These are phyloP conservation scores for Excoecaria cochinchinensis DNA, from an alignment of 345 rosid species.

Conservation along the genomic window DNA sequence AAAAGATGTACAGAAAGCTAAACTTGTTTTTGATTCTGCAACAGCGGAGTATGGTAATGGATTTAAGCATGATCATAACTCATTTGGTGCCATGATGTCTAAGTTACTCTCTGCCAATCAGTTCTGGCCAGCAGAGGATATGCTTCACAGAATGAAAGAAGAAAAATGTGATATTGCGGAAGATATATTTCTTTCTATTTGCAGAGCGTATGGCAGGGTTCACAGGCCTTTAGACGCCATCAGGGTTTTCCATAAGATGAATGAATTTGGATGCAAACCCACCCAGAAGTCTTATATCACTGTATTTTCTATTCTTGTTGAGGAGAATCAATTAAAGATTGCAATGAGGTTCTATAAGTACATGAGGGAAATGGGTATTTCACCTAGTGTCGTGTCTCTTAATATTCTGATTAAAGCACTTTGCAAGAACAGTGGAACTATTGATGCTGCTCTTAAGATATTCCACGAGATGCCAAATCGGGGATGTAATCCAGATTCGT, in stretches of 20 bases:
- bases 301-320: slow-evolving; percentile 66
- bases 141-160: slow-evolving; percentile 63
- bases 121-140: slow-evolving; percentile 65
- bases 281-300: slow-evolving; percentile 57
- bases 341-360: slow-evolving; percentile 65
- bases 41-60: slow-evolving; percentile 73
- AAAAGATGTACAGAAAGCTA: slow-evolving; percentile 56
- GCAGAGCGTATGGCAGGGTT: slow-evolving; percentile 75
- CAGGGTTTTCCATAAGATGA: slow-evolving; percentile 69
- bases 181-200: slow-evolving; percentile 60
- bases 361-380: slow-evolving; percentile 66
- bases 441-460: slow-evolving; percentile 69
- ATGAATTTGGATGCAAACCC: slow-evolving; percentile 57
- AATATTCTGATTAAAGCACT: slow-evolving; percentile 87
- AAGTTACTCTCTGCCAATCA: slow-evolving; percentile 66
- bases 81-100: slow-evolving; percentile 61
- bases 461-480: slow-evolving; percentile 76
- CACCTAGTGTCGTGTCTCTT: slow-evolving; percentile 61
- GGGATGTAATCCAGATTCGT: slow-evolving; percentile 70
- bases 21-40: slow-evolving; percentile 62
- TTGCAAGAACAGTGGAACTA: slow-evolving; percentile 59
- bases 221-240: slow-evolving; percentile 69
- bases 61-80: slow-evolving; percentile 50
- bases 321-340: slow-evolving; percentile 64
- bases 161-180: slow-evolving; percentile 58